Evolutionary conservation across 495 filamentous ascomycete genomes (phyloP).

Genomic region (Clohesyomyces aquaticus): DNA sequence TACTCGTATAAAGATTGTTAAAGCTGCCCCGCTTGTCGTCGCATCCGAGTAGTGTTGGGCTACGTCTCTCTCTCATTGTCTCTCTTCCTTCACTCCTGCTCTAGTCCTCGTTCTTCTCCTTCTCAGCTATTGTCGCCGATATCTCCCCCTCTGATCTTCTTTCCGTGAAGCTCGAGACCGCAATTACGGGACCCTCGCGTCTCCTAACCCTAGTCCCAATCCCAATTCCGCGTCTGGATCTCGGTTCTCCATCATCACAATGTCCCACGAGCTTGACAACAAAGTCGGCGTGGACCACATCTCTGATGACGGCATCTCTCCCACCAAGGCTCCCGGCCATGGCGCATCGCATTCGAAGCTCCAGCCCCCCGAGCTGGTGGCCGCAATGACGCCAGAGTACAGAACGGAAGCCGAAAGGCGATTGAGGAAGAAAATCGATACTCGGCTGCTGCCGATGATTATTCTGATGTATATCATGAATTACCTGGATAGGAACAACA

Average conservation of each 20-base stretch:
- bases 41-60: not conserved
- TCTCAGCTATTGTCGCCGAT: not conserved
- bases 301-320: slow-evolving; percentile 28
- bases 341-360: slow-evolving; percentile 21
- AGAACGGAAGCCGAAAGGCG: slow-evolving; percentile 35
- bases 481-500: slow-evolving; percentile 74
- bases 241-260: slow-evolving; percentile 9
- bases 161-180: slow-evolving; percentile 2
- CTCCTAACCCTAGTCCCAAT: not conserved
- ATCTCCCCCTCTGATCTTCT: not conserved
- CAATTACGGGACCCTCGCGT: slow-evolving; percentile 26
- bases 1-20: slow-evolving; percentile 10
- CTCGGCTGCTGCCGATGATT: slow-evolving; percentile 64
- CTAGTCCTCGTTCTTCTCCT: too few relatives aligned
- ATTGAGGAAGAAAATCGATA: slow-evolving; percentile 67
- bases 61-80: not conserved
- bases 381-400: slow-evolving; percentile 28
- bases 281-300: slow-evolving; percentile 25
- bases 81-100: not conserved
- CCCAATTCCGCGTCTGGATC: too few relatives aligned
- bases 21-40: not conserved
- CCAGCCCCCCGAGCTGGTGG: slow-evolving; percentile 21
- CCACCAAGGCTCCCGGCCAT: slow-evolving; percentile 14
- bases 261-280: slow-evolving; percentile 5
- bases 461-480: slow-evolving; percentile 80